Conservation (phyloP, 1,139 yeast species). For the Pichia sp. region DNA sequence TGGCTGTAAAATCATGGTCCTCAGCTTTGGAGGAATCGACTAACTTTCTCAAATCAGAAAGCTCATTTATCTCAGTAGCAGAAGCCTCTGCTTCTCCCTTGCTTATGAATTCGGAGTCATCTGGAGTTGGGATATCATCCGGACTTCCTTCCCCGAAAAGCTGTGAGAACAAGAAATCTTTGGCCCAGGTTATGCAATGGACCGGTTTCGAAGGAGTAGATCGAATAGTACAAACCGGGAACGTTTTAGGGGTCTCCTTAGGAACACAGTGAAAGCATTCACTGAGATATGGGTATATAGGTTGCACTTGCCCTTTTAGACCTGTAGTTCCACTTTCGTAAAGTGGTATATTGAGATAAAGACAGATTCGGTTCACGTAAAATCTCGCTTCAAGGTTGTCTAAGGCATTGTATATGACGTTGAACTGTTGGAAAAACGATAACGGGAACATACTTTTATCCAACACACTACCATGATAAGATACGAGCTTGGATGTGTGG, state of each 20-base stretch:
- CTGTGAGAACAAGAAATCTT: slow-evolving; percentile 79
- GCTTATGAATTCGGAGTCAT: slow-evolving; percentile 55
- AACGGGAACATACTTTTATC: slow-evolving; percentile 68
- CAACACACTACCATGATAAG: slow-evolving; percentile 88
- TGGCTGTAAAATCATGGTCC: slow-evolving; percentile 33
- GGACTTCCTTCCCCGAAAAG: slow-evolving; percentile 55
- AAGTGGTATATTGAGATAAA: slow-evolving; percentile 68
- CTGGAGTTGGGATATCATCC: slow-evolving; percentile 28
- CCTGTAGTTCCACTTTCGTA: slow-evolving; percentile 97
- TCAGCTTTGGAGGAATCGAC: slow-evolving; percentile 30
- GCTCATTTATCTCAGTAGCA: slow-evolving; percentile 70
- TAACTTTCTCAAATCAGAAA: slow-evolving; percentile 55
- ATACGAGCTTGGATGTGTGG: slow-evolving; percentile 56
- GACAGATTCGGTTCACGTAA: slow-evolving; percentile 79
- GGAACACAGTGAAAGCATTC: slow-evolving; percentile 94
- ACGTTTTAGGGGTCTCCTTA: slow-evolving; percentile 83
- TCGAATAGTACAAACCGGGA: slow-evolving; percentile 94
- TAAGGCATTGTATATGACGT: slow-evolving; percentile 80
- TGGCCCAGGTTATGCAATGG: slow-evolving; percentile 97
- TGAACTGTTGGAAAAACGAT: slow-evolving; percentile 77
- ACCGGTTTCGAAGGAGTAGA: slow-evolving; percentile 96
- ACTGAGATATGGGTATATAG: slow-evolving; percentile 73
- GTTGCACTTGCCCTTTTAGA: slow-evolving; percentile 87
- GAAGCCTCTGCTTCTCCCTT: slow-evolving; percentile 65
- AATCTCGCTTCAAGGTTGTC: slow-evolving; percentile 92